Evolutionary conservation across 1,284 basidiomycete genomes (phyloP), one percentile per base, ranked within the genome.

Genomic region (Erythrobasidium hasegawianum): DNA sequence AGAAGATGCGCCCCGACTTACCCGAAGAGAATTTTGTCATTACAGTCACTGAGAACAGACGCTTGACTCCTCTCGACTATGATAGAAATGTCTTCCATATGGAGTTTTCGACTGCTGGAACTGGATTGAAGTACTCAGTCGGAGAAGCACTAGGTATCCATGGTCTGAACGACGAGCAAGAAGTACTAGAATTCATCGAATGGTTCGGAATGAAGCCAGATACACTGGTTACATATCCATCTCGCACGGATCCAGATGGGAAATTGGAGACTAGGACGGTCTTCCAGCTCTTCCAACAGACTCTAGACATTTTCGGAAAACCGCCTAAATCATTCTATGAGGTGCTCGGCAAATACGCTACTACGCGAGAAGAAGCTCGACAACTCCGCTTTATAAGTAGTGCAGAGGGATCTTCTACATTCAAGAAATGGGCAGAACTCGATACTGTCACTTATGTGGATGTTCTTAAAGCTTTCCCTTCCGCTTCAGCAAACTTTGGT

Each of bases 11-110:
- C 43, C 96, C 95, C 24, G 92, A 96, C 75, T 76, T 89, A 41
- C 81, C 87, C 14, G 96, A 97, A 71, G 86, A 89, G 76, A 97
- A 92, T 33, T 97, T 85, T 84, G 85, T 97, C 69, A 87, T 97
- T 69, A 93, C 88, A 20, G 94, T 94, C 76, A 85, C 87, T 7
- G 94, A 97, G 78, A 97, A 97, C 81, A 86, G 87, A 59, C 89
- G 95, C 38, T 85, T 98, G 59, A 98, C 95, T 0, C 96, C 96
- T 40, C 78, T 84, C 72, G 90, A 95, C 71, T 98, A 98, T 79
- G 90, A 97, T 79, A 89, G 96, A 71, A 97, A 98, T 78, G 92
- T 98, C 66, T 98, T 98, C 84, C 95, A 98, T 80, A 85, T 98
- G 76, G 95, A 97, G 81, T 92, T 98, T 77, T 86, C 93, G 78